Conservation (phyloP, 23 red algal genomes). For the Gracilaria vermiculophylla region DNA sequence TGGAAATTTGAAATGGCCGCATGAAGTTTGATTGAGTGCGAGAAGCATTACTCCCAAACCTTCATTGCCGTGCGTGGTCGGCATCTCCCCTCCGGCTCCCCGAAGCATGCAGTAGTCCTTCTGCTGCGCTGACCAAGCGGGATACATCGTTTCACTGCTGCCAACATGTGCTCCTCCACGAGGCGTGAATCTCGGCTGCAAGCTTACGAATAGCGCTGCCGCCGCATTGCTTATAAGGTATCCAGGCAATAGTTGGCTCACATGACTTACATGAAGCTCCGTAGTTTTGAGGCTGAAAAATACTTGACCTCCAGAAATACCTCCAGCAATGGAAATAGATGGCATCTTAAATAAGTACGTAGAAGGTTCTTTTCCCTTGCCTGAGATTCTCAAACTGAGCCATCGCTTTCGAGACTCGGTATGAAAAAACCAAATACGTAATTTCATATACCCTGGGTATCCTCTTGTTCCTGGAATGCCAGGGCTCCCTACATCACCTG, state of each 20-base stretch:
- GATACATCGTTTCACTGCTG: constrained; percentile 13
- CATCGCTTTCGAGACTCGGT: not conserved
- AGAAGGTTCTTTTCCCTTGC: not conserved
- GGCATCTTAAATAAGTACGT: not conserved
- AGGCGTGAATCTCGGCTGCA: not conserved
- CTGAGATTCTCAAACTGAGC: not conserved
- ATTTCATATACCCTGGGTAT: not conserved
- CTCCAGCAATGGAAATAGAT: not conserved
- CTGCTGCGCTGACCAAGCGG: not conserved
- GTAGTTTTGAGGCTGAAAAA: not conserved
- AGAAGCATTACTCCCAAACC: not conserved
- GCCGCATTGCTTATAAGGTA: not conserved
- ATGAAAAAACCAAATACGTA: not conserved
- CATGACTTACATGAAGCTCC: not conserved
- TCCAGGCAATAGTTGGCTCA: not conserved
- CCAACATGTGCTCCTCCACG: not conserved
- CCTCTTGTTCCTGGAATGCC: not conserved
- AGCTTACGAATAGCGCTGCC: not conserved
- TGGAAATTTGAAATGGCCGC: not conserved
- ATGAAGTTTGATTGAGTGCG: not conserved
- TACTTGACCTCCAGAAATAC: not conserved
- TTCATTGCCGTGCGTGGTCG: not conserved
- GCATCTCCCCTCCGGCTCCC: not conserved
- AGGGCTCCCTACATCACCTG: not conserved
- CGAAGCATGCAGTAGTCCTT: not conserved